Evolutionary conservation across 139 green algal genomes (phyloP).

Genomic region (Desmodesmus armatus): DNA sequence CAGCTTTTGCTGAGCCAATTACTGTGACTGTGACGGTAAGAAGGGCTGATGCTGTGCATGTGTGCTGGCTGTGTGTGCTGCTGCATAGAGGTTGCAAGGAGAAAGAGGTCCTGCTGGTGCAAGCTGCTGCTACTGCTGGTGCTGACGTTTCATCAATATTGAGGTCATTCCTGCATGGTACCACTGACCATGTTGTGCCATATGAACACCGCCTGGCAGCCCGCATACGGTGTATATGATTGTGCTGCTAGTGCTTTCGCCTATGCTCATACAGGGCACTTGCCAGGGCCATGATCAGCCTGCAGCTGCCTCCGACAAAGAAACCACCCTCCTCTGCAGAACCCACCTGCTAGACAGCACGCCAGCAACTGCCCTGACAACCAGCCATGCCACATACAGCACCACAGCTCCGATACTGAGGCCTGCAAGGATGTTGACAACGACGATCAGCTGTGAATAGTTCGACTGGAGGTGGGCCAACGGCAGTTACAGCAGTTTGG

Average conservation of each 20-base stretch:
- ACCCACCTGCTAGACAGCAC: not conserved
- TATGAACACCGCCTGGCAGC: not conserved
- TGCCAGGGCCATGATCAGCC: no score
- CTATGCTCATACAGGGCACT: not conserved
- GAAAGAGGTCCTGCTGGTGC: not conserved
- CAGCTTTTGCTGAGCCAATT: not conserved
- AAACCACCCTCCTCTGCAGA: not conserved
- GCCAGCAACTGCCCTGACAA: not conserved
- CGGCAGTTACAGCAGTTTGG: slow-evolving; percentile 14
- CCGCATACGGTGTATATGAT: not conserved
- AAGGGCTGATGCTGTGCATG: not conserved
- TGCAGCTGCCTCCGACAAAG: no score
- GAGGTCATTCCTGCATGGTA: not conserved
- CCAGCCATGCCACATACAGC: not conserved
- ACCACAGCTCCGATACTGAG: slow-evolving; percentile 1
- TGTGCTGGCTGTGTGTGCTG: not conserved
- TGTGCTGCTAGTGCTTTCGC: not conserved
- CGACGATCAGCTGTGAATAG: not conserved
- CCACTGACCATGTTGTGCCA: not conserved
- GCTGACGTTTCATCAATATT: not conserved
- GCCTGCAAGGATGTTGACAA: not conserved
- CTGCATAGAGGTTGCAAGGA: not conserved
- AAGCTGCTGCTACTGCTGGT: not conserved
- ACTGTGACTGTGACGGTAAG: not conserved
- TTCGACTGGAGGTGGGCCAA: not conserved